Evolutionary conservation across 768 basidiomycete genomes (phyloP).

Genomic region (Kwoniella sp.): DNA sequence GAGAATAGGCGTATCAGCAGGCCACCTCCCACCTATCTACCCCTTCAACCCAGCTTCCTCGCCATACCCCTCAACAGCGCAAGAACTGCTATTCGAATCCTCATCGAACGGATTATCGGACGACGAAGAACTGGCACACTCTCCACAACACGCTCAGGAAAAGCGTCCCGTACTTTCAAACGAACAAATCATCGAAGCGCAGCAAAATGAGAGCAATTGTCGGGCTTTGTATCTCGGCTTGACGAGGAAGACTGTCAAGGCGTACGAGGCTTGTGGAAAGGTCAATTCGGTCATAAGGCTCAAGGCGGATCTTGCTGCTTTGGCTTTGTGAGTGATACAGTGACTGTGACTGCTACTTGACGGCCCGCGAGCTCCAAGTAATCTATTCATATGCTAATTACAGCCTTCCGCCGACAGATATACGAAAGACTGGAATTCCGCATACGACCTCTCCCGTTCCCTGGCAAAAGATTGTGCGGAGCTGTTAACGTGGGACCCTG

Average conservation of each 20-base stretch:
- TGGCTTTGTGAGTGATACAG: slow-evolving; percentile 74
- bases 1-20: slow-evolving; percentile 71
- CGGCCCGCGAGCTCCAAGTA: too few relatives aligned
- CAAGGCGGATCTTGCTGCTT: slow-evolving; percentile 80
- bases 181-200: slow-evolving; percentile 64
- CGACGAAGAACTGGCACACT: slow-evolving; percentile 19
- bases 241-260: slow-evolving; percentile 80
- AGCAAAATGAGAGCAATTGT: slow-evolving; percentile 65
- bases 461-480: slow-evolving; percentile 40
- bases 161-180: slow-evolving; percentile 58
- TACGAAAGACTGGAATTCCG: slow-evolving; percentile 31
- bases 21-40: slow-evolving; percentile 69
- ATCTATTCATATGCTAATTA: too few relatives aligned
- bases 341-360: too few relatives aligned
- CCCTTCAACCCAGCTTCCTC: slow-evolving; percentile 66
- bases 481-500: slow-evolving; percentile 35
- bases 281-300: slow-evolving; percentile 82
- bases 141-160: slow-evolving; percentile 10
- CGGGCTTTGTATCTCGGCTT: slow-evolving; percentile 73
- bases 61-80: slow-evolving; percentile 30
- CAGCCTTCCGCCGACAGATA: slow-evolving; percentile 13
- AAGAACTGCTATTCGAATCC: slow-evolving; percentile 42
- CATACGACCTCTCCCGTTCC: slow-evolving; percentile 37
- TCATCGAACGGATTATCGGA: slow-evolving; percentile 36
- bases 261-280: slow-evolving; percentile 79